Percentiles rank a stretch among this genome's conserved stretches.
Evolutionary conservation across 768 basidiomycete genomes (phyloP).

Genomic region (Amanita rimosa): DNA sequence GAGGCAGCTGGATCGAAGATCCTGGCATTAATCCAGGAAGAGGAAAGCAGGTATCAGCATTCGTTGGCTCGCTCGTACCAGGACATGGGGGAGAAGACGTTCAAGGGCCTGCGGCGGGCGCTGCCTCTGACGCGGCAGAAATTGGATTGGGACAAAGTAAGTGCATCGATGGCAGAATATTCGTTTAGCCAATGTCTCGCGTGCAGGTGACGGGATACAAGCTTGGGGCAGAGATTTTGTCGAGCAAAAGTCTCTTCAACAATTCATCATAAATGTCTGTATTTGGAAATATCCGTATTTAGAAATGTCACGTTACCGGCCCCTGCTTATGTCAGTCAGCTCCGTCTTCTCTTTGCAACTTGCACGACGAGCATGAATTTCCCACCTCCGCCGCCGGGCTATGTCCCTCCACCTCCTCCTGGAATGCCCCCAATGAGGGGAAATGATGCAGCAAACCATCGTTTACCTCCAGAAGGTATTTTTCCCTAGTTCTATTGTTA

Average conservation of each 20-base stretch:
- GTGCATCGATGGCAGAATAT: conserved; percentile 9
- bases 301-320: conserved; percentile 12
- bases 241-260: conserved; percentile 46
- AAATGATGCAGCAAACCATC: conserved; percentile 26
- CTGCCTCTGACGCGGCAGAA: conserved; percentile 90
- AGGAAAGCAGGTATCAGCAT: conserved; percentile 71
- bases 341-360: conserved; percentile 23
- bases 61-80: conserved; percentile 76
- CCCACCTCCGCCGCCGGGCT: conserved; percentile 45
- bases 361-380: conserved; percentile 38
- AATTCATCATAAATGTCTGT: conserved; percentile 14
- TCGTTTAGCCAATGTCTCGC: too few species aligned
- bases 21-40: conserved; percentile 69
- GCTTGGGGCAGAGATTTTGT: conserved; percentile 64
- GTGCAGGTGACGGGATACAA: conserved; percentile 47
- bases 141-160: conserved; percentile 90
- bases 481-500: conserved; percentile 3
- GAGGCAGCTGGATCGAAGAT: conserved; percentile 53
- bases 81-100: conserved; percentile 88
- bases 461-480: conserved; percentile 37
- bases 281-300: too few species aligned
- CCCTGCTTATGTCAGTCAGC: conserved; percentile 30
- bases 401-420: conserved; percentile 37
- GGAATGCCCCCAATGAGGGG: conserved; percentile 34
- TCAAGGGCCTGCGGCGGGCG: conserved; percentile 83